Evolutionary conservation across 805 yeast species (phyloP).

Genomic region (Wickerhamomyces kurtzmanii): DNA sequence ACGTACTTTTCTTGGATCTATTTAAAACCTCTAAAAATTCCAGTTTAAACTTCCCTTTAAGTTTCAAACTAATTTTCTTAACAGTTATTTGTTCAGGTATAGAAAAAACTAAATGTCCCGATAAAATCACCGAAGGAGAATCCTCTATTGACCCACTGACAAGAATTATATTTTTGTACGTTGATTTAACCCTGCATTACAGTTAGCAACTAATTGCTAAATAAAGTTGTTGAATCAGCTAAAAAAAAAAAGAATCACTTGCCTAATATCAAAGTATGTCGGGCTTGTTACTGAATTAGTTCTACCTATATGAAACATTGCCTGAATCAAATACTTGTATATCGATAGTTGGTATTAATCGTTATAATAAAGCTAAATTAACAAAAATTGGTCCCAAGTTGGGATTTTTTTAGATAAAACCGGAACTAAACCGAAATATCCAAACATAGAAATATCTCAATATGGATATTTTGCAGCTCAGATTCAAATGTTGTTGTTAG

Average conservation of each 20-base stretch:
- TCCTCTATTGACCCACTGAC: slow-evolving; percentile 70
- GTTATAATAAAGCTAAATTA: too few species aligned
- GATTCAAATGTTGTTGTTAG: too few species aligned
- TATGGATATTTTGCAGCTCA: too few species aligned
- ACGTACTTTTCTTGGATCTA: slow-evolving; percentile 23
- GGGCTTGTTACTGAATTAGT: too few species aligned
- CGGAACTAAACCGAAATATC: too few species aligned
- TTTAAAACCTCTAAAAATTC: slow-evolving; percentile 40
- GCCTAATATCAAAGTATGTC: slow-evolving; percentile 20
- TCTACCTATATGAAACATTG: too few species aligned
- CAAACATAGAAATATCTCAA: too few species aligned
- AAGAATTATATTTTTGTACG: slow-evolving; percentile 53
- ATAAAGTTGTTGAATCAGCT: neutral
- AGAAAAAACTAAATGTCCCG: slow-evolving; percentile 67
- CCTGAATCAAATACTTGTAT: too few species aligned
- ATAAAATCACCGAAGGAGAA: slow-evolving; percentile 62
- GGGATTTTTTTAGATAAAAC: too few species aligned
- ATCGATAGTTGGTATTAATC: too few species aligned
- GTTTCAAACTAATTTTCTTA: slow-evolving; percentile 46
- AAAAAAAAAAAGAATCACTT: neutral
- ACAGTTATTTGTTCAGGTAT: slow-evolving; percentile 59
- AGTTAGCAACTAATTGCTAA: slow-evolving; percentile 1
- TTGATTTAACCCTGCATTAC: slow-evolving; percentile 19
- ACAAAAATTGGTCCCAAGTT: too few species aligned
- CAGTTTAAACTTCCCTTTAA: slow-evolving; percentile 56